phyloP scores from a whole-genome alignment of 1,139 yeast genomes.

The Saccharomycopsis hybrid region DNA sequence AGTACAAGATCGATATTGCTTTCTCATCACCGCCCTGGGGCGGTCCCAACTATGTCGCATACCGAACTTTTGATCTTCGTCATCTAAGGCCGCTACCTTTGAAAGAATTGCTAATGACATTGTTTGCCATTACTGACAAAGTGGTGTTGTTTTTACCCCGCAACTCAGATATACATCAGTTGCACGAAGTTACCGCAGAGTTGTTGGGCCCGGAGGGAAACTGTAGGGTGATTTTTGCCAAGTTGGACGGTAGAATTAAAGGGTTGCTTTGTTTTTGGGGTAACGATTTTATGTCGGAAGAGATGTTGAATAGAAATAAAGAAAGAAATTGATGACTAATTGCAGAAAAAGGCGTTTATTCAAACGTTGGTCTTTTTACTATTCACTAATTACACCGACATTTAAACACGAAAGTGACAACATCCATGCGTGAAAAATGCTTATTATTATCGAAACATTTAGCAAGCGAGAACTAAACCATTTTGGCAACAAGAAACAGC shows the following conservation, averaged over 20 bases:
- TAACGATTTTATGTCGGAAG: conserved; percentile 21
- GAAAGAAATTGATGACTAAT: too few species aligned
- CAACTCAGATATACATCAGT: conserved; percentile 54
- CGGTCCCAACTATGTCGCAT: conserved; percentile 60
- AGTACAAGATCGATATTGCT: conserved; percentile 49
- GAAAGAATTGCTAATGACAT: conserved; percentile 37
- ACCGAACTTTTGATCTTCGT: conserved; percentile 41
- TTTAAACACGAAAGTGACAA: too few species aligned
- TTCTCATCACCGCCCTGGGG: conserved; percentile 98
- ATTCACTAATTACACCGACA: too few species aligned
- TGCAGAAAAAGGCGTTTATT: too few species aligned
- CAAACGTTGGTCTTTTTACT: too few species aligned
- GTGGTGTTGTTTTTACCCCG: conserved; percentile 74
- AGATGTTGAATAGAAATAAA: too few species aligned
- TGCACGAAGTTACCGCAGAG: conserved; percentile 40
- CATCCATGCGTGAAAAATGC: too few species aligned
- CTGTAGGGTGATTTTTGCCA: conserved; percentile 44
- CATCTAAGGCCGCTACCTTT: conserved; percentile 43
- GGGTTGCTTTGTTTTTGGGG: conserved; percentile 64
- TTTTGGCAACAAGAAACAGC: too few species aligned
- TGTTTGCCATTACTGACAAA: conserved; percentile 41
- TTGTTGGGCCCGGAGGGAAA: conserved; percentile 40
- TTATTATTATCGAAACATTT: too few species aligned
- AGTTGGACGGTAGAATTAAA: conserved; percentile 38
- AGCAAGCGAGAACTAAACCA: too few species aligned